Evolutionary conservation across 139 green algal species (phyloP), one percentile per base, ranked within the genome.

Genomic region (Nannochloris sp.): DNA sequence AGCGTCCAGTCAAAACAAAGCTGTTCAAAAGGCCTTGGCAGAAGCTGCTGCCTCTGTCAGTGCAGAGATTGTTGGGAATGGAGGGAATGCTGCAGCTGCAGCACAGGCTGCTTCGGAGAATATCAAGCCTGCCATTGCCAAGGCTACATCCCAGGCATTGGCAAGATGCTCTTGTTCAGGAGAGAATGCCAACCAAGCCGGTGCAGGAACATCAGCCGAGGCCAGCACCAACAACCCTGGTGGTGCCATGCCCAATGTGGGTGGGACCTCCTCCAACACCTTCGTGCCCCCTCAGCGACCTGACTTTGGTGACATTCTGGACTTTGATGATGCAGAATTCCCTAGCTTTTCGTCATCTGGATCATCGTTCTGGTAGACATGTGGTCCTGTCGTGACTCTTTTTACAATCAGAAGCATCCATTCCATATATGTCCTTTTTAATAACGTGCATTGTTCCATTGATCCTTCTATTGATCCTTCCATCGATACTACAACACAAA

Each of bases 91-190:
- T 46, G 55, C 40, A 12, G 27, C 25, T 21, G n/a, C 55, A 19
- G 55, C 55, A 24, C 24, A 21, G 14, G 14, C 27, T 61, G 29
- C 44, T 44, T 29, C 55, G n/a, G 25, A 61, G 27, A 10, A 61
- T 36, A 61, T 61, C 55, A 61, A 61, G 27, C 55, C 55, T 27
- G 55, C 25, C 4, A 25, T 61, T 19, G 55, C 55, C 16, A 44
- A 44, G n/a, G 24, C 55, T 4, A 43, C 27, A 15, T 36, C 18
- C 11, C 11, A 46, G n/a, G 55, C 55, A 44, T 21, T 61, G 12
- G 55, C 55, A 36, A 7, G 18, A 24, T 61, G 55, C 55, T 18
- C 19, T 21, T 61, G 55, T 44, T 9, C 55, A 44, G 55, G 25
- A 44, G 21, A 54, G 18, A 54, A 27, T 53, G 11, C 18, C 16